These are phyloP conservation scores for Claviceps quebecensis DNA, from an alignment of 2,329 filamentous ascomycete genomes.

Conservation along the genomic window DNA sequence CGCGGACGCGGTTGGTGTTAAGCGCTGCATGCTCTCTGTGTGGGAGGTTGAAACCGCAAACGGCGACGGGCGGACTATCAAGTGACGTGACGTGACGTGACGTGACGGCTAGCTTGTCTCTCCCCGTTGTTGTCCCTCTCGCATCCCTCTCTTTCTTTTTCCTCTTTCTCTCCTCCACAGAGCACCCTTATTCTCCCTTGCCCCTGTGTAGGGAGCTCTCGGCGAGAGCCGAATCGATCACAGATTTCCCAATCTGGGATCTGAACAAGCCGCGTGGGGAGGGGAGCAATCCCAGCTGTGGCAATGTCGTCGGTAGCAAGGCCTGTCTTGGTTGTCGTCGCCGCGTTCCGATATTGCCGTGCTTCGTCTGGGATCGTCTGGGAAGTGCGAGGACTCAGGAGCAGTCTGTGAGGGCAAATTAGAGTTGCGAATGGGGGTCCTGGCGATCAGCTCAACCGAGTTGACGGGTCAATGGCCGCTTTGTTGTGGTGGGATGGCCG, in stretches of 20 bases:
- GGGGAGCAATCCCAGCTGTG: background rate
- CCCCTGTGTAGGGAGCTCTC: too few species aligned
- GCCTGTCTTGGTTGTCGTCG: background rate
- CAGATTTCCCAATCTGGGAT: background rate
- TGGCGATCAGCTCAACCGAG: background rate
- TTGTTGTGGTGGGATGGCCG: background rate
- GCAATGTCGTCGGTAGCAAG: background rate
- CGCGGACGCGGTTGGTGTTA: constrained; percentile 10
- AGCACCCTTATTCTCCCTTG: too few species aligned
- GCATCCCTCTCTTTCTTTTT: background rate
- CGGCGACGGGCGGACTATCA: background rate
- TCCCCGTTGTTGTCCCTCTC: background rate
- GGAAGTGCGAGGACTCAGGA: background rate
- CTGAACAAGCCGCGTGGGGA: background rate
- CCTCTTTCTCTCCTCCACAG: background rate
- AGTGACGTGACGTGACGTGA: too few species aligned
- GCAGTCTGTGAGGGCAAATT: background rate
- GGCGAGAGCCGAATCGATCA: background rate
- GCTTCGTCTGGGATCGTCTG: background rate
- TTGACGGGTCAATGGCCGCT: background rate
- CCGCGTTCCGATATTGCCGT: background rate
- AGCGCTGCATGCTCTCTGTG: constrained; percentile 4
- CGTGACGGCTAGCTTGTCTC: background rate
- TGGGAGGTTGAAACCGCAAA: background rate
- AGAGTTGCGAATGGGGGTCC: background rate